Percentiles rank a stretch among this genome's conserved stretches.
phyloP scores from a whole-genome alignment of 768 basidiomycete genomes.

The Leccinum ochraceum region DNA sequence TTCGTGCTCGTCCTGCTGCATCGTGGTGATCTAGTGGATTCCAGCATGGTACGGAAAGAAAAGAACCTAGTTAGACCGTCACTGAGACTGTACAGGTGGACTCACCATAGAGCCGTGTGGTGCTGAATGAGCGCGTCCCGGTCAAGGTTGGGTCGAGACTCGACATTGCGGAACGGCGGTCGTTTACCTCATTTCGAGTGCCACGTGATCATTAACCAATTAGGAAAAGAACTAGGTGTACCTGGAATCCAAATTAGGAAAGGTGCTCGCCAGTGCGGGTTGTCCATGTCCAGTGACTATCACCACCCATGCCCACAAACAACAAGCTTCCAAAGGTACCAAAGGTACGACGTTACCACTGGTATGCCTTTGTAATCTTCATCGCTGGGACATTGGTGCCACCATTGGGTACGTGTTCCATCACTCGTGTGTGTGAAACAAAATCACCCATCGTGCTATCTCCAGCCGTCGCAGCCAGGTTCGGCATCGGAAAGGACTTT shows the following conservation, averaged over 20 bases:
- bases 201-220: conserved; percentile 24
- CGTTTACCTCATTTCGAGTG: conserved; percentile 30
- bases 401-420: conserved; percentile 67
- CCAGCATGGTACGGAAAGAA: background rate
- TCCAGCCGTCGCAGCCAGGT: conserved; percentile 88
- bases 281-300: conserved; percentile 8
- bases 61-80: background rate
- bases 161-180: conserved; percentile 3
- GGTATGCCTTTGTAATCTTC: conserved; percentile 78
- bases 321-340: conserved; percentile 64
- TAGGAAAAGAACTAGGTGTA: conserved; percentile 8
- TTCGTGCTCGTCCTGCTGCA: conserved; percentile 58
- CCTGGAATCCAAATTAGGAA: conserved; percentile 12
- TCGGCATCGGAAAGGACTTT: conserved; percentile 90
- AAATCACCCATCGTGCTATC: conserved; percentile 6
- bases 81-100: background rate
- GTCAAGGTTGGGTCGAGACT: conserved; percentile 17
- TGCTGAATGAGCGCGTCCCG: conserved; percentile 22
- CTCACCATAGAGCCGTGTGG: conserved; percentile 21
- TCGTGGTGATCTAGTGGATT: conserved; percentile 24
- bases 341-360: conserved; percentile 64
- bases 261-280: background rate
- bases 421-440: background rate
- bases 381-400: conserved; percentile 89
- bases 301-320: conserved; percentile 34